Evolutionary conservation across 2,329 filamentous ascomycete species (phyloP).

Genomic region (Nigrospora sphaerica): DNA sequence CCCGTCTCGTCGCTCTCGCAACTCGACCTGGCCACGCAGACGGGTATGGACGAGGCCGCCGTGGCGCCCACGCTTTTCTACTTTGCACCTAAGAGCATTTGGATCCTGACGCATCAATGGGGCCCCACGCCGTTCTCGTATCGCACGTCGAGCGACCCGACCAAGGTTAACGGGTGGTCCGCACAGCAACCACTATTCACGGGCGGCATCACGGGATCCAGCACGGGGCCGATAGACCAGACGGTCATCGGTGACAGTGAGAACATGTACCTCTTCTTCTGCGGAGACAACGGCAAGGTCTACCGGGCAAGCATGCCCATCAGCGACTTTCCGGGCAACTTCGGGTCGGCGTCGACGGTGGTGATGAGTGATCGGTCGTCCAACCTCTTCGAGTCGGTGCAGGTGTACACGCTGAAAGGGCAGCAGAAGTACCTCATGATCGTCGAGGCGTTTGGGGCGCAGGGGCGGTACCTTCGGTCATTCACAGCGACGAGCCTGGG

Average conservation of each 20-base stretch:
- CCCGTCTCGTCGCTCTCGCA: slow-evolving; percentile 45
- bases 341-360: slow-evolving; percentile 42
- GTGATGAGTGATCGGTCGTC: slow-evolving; percentile 45
- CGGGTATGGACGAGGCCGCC: slow-evolving; percentile 32
- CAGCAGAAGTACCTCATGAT: slow-evolving; percentile 55
- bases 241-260: slow-evolving; percentile 53
- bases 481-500: slow-evolving; percentile 52
- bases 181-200: slow-evolving; percentile 46
- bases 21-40: slow-evolving; percentile 46
- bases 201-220: slow-evolving; percentile 40
- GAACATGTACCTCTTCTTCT: slow-evolving; percentile 63
- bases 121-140: slow-evolving; percentile 53
- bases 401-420: slow-evolving; percentile 55
- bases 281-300: slow-evolving; percentile 59
- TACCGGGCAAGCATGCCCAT: slow-evolving; percentile 59
- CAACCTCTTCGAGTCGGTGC: slow-evolving; percentile 59
- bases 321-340: slow-evolving; percentile 52
- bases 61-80: slow-evolving; percentile 59
- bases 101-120: slow-evolving; percentile 62
- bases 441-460: slow-evolving; percentile 52
- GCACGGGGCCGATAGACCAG: slow-evolving; percentile 54
- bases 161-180: slow-evolving; percentile 51
- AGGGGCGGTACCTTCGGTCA: slow-evolving; percentile 59
- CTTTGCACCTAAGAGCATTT: slow-evolving; percentile 53
- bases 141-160: slow-evolving; percentile 49